phyloP scores from a whole-genome alignment of 2,329 filamentous ascomycete species.

The Verticillium alfalfae region DNA sequence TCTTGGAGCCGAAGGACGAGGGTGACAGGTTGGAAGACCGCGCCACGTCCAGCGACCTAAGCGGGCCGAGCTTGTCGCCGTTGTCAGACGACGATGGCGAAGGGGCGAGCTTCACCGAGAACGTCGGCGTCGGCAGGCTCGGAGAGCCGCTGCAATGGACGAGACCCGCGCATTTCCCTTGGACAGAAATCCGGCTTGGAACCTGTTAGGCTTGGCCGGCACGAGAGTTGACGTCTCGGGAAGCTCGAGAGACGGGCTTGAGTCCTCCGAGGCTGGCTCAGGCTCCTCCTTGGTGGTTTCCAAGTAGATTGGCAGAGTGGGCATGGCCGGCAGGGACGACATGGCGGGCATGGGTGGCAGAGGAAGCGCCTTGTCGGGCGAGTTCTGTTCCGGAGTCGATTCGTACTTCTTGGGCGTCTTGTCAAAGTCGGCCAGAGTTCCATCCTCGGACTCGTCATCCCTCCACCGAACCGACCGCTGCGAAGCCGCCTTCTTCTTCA shows the following conservation, averaged over 20 bases:
- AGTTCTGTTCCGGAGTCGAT: slow-evolving; percentile 47
- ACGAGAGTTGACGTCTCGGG: slow-evolving; percentile 32
- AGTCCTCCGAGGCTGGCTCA: slow-evolving; percentile 30
- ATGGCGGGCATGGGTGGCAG: slow-evolving; percentile 12
- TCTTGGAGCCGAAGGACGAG: slow-evolving; percentile 24
- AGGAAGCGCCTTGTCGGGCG: slow-evolving; percentile 37
- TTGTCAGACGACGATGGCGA: slow-evolving; percentile 42
- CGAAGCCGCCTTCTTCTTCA: slow-evolving; percentile 64
- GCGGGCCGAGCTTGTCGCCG: slow-evolving; percentile 32
- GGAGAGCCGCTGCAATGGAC: slow-evolving; percentile 45
- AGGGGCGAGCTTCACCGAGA: slow-evolving; percentile 48
- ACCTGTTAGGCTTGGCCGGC: slow-evolving; percentile 61
- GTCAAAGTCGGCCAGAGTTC: slow-evolving; percentile 82
- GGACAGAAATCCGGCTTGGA: slow-evolving; percentile 83
- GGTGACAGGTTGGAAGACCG: slow-evolving; percentile 47
- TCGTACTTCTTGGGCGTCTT: slow-evolving; percentile 73
- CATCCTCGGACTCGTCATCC: slow-evolving; percentile 78
- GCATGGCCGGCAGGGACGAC: slow-evolving; percentile 5
- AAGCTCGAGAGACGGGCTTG: slow-evolving; percentile 55
- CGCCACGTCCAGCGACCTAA: slow-evolving; percentile 44
- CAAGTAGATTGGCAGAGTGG: slow-evolving; percentile 46
- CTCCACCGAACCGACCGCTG: slow-evolving; percentile 87
- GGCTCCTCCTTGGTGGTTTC: neutral
- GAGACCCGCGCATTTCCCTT: slow-evolving; percentile 34
- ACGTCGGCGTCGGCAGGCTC: slow-evolving; percentile 45